Conservation (phyloP, 2,329 filamentous ascomycete genomes). For the Podosphaera xanthii region DNA sequence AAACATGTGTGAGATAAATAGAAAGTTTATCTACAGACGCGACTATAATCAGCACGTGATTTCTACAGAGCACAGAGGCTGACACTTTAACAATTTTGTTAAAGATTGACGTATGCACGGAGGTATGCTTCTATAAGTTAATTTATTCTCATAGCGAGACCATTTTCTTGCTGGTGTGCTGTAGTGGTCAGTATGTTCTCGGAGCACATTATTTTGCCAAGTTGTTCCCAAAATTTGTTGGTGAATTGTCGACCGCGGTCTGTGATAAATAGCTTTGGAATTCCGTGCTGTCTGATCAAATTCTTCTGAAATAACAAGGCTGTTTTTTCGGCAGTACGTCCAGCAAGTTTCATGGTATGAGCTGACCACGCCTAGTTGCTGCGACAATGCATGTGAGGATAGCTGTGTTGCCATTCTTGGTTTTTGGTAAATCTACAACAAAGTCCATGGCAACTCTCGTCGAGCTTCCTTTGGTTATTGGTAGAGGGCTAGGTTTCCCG, state of each 20-base stretch:
- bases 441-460: too few relatives aligned
- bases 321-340: neutral
- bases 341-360: neutral
- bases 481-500: neutral
- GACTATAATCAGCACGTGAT: too few relatives aligned
- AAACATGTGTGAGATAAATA: too few relatives aligned
- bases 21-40: too few relatives aligned
- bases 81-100: too few relatives aligned
- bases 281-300: neutral
- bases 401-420: too few relatives aligned
- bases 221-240: neutral
- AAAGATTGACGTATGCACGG: too few relatives aligned
- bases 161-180: neutral
- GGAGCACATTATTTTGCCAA: neutral
- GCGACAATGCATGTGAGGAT: too few relatives aligned
- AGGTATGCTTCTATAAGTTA: slow-evolving; percentile 1
- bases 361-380: neutral
- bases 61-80: too few relatives aligned
- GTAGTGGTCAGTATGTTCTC: neutral
- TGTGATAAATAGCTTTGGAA: neutral
- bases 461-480: neutral
- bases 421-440: too few relatives aligned
- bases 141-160: neutral
- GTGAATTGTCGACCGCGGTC: too few relatives aligned
- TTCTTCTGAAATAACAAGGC: neutral